phyloP scores from a whole-genome alignment of 2,329 filamentous ascomycete genomes.

The Corynespora cassiicola region DNA sequence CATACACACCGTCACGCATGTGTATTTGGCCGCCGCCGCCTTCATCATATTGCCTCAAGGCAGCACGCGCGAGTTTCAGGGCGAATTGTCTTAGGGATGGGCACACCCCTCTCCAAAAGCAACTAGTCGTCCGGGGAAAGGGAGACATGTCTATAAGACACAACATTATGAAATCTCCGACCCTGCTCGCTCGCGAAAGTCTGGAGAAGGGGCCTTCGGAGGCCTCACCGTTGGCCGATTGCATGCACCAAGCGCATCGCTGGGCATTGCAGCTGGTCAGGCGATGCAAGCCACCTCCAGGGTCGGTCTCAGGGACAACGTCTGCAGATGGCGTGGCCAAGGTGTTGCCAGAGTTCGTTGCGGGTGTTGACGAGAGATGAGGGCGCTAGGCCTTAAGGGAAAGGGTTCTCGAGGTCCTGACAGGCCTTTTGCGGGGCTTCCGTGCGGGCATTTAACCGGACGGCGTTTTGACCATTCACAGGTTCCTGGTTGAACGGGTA shows the following conservation, averaged over 20 bases:
- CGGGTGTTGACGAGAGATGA: conserved; percentile 21
- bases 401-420: conserved; percentile 6
- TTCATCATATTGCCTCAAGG: conserved; percentile 1
- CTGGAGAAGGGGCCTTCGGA: conserved; percentile 11
- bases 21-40: conserved; percentile 24
- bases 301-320: conserved; percentile 18
- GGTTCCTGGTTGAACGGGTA: conserved; percentile 17
- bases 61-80: conserved; percentile 14
- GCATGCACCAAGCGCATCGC: conserved; percentile 7
- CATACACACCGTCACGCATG: conserved; percentile 25
- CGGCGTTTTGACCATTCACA: conserved; percentile 8
- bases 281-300: conserved; percentile 31
- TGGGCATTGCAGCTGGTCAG: conserved; percentile 28
- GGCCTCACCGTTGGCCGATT: conserved; percentile 14
- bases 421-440: conserved; percentile 18
- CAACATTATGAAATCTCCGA: conserved; percentile 22
- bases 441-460: conserved; percentile 20
- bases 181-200: conserved; percentile 11
- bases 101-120: conserved; percentile 8
- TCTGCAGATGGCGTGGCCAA: conserved; percentile 19
- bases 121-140: conserved; percentile 24
- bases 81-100: conserved; percentile 24
- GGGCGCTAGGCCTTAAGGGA: conserved; percentile 12
- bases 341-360: conserved; percentile 12
- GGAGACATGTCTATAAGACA: conserved; percentile 28